A percentile compares a stretch with the other conserved stretches of the same genome.
Evolutionary conservation across 2,329 filamentous ascomycete species (phyloP).

Genomic region (Sarocladium kiliense): DNA sequence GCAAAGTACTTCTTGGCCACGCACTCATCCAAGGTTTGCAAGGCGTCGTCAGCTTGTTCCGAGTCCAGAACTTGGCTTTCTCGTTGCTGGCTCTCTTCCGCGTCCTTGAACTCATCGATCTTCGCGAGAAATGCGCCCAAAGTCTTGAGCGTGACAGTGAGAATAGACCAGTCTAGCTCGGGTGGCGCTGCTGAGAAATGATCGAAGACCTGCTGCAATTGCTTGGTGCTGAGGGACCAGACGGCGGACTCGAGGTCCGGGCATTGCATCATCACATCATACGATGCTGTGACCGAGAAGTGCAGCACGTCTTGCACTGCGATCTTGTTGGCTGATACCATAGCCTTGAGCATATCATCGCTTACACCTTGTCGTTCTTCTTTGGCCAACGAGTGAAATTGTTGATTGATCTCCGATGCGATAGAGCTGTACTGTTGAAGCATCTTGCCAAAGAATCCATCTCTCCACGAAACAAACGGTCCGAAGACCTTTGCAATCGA

Average conservation of each 20-base stretch:
- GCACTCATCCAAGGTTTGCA: constrained; percentile 42
- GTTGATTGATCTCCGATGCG: constrained; percentile 50
- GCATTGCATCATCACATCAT: constrained; percentile 45
- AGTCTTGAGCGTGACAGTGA: constrained; percentile 39
- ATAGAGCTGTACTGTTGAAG: constrained; percentile 53
- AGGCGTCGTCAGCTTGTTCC: constrained; percentile 40
- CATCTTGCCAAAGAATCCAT: constrained; percentile 51
- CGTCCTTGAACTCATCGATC: constrained; percentile 36
- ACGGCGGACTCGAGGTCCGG: constrained; percentile 40
- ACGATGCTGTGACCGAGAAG: constrained; percentile 41
- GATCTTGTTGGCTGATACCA: constrained; percentile 47
- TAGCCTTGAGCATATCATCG: constrained; percentile 40
- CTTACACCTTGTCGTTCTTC: constrained; percentile 37
- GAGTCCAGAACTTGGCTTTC: constrained; percentile 33
- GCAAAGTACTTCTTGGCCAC: constrained; percentile 42
- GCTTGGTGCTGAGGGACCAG: constrained; percentile 43
- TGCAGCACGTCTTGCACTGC: constrained; percentile 49
- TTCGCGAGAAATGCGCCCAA: constrained; percentile 41
- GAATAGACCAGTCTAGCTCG: constrained; percentile 43
- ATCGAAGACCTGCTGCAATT: constrained; percentile 46
- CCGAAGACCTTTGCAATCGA: constrained; percentile 33
- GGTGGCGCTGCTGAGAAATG: constrained; percentile 37
- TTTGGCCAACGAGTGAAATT: constrained; percentile 44
- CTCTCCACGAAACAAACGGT: constrained; percentile 44
- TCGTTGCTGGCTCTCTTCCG: constrained; percentile 31